Base-by-base conservation (phyloP, 305 asterid species). In the Stenogyne calaminthoides region DNA sequence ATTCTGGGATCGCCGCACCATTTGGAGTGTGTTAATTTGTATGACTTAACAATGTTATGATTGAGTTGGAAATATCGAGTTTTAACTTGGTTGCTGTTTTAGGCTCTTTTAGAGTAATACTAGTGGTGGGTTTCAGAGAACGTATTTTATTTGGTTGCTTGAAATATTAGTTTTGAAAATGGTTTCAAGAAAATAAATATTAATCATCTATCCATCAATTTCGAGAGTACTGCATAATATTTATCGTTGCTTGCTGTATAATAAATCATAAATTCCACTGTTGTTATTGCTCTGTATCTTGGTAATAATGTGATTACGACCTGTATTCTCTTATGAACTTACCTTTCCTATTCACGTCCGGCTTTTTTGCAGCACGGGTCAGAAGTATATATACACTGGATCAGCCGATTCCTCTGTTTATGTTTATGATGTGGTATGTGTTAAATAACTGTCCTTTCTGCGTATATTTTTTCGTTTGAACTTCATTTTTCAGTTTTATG, bases 361-460 rank as follows among this genome's bases (percentile, higher is more conserved):
- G 74, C 40, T 29, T 12, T 66, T 70, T 73, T 86, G 81, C 96
- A 95, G 98, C 91, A 95, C 98, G 0, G 99, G 94, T 52, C 97
- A 92, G 72, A 92, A 82, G 89, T 95, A 87, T 73, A 88, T 95
- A 68, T 92, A 92, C 83, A 87, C 98, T 6, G 99, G 99, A 76
- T 92, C 96, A 14, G 75, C 95, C 3, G 99, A 95, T 85, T 75
- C 88, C 46, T 82, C 78, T 12, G 88, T 92, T 18, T 87, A 88
- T 68, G 70, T 95, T 44, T 95, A 95, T 70, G 99, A 95, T 58
- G 87, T 86, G 97, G 99, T 95, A 89, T 12, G 91, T 72, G 29
- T 66, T 25, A 3, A 7, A 36, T 47, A 25, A 1, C 47, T 34
- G 22, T 18, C 37, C 49, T 37, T 73, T 57, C 65, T 46, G 60